These are phyloP conservation scores for Calonectria montana DNA, from an alignment of 2,329 filamentous ascomycete genomes.

Conservation along the genomic window DNA sequence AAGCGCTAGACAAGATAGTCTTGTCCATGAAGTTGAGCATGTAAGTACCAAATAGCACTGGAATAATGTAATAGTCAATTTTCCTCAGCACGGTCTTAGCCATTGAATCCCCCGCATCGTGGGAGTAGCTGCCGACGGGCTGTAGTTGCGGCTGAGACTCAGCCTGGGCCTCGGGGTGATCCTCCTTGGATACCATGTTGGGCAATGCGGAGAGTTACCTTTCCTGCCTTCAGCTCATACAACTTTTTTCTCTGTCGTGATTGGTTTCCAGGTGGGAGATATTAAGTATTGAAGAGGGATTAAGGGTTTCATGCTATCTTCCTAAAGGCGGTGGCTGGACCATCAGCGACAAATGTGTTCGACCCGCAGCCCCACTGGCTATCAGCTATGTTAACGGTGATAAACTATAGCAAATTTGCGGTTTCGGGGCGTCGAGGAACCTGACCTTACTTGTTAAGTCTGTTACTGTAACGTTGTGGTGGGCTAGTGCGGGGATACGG, in stretches of 20 bases:
- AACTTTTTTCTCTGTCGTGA: not conserved
- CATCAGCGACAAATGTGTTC: not conserved
- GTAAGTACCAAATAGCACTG: constrained; percentile 68
- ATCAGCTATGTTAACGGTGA: not conserved
- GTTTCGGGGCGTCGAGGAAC: not conserved
- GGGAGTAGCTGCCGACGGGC: not conserved
- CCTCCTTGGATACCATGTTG: not conserved
- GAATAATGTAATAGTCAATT: constrained; percentile 66
- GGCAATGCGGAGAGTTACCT: not conserved
- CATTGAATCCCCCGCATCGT: not conserved
- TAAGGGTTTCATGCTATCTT: not conserved
- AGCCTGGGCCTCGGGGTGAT: not conserved
- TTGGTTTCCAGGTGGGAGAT: not conserved
- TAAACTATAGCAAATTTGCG: not conserved
- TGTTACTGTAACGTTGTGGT: not conserved
- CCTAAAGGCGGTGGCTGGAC: not conserved
- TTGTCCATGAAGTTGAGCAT: constrained; percentile 73
- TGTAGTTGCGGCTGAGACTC: not conserved
- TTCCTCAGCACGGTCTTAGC: constrained; percentile 57
- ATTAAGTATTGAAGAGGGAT: not conserved
- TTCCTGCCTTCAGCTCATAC: not conserved
- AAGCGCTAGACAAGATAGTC: constrained; percentile 64
- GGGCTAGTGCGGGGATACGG: not conserved
- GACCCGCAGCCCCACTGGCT: not conserved
- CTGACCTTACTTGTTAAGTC: not conserved